Percentiles rank a stretch among this genome's conserved stretches.
Evolutionary conservation across 2,329 filamentous ascomycete genomes (phyloP).

Genomic region (Venturia aucupariae): DNA sequence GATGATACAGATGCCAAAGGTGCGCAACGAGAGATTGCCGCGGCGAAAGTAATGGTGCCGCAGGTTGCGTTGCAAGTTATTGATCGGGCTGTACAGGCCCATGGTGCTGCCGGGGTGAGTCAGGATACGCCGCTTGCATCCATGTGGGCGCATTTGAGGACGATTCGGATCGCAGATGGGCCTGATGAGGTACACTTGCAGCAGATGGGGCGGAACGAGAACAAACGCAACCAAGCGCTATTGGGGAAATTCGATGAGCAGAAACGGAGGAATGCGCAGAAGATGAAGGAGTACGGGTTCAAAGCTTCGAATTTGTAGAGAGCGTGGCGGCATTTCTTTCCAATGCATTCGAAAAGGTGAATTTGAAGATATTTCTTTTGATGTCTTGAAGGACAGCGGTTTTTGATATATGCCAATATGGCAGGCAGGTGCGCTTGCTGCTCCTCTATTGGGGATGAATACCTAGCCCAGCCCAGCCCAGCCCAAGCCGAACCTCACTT

Average conservation of each 20-base stretch:
- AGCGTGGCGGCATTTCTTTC: too few species aligned
- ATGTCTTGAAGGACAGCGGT: too few species aligned
- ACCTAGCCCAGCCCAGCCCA: too few species aligned
- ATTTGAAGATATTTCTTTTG: too few species aligned
- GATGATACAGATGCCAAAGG: conserved; percentile 81
- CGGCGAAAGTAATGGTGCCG: conserved; percentile 89
- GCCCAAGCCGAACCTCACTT: too few species aligned
- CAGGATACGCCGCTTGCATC: conserved; percentile 81
- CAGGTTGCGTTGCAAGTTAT: conserved; percentile 75
- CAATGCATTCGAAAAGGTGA: too few species aligned
- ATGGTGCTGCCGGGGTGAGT: conserved; percentile 80
- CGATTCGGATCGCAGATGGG: conserved; percentile 79
- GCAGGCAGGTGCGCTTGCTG: too few species aligned
- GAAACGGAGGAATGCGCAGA: background rate
- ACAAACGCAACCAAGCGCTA: conserved; percentile 36
- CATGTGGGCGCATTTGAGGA: conserved; percentile 73
- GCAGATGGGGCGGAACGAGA: conserved; percentile 74
- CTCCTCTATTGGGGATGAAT: too few species aligned
- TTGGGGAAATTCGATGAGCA: conserved; percentile 1
- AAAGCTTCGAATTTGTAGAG: background rate
- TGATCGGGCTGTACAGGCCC: conserved; percentile 88
- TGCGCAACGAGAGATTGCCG: conserved; percentile 83
- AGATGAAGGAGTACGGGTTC: conserved; percentile 16
- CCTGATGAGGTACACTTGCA: conserved; percentile 79
- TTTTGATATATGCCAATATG: too few species aligned